phyloP scores from a whole-genome alignment of 2,329 filamentous ascomycete species.

The Paecilomyces variotii region DNA sequence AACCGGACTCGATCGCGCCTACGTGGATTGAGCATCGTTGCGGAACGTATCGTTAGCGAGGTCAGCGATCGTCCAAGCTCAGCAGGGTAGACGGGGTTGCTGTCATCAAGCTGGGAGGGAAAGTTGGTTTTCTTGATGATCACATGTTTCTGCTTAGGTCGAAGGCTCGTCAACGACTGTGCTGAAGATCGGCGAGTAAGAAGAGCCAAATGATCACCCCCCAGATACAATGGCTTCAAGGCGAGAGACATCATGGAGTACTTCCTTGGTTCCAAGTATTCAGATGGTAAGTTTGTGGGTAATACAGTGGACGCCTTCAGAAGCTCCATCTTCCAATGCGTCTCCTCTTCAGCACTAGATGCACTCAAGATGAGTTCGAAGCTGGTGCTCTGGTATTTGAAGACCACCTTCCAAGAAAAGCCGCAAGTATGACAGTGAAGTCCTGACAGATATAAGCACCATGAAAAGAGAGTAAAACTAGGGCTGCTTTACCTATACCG shows the following conservation, averaged over 20 bases:
- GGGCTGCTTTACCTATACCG: constrained; percentile 23
- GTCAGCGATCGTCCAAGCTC: constrained; percentile 73
- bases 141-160: constrained; percentile 62
- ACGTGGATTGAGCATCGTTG: constrained; percentile 65
- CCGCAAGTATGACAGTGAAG: constrained; percentile 79
- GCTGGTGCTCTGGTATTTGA: constrained; percentile 66
- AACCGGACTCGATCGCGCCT: constrained; percentile 69
- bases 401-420: constrained; percentile 86
- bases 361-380: constrained; percentile 84
- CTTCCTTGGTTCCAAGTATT: constrained; percentile 17
- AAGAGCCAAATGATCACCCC: constrained; percentile 63
- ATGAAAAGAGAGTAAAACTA: neutral
- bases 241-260: constrained; percentile 50
- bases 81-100: constrained; percentile 36
- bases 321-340: constrained; percentile 69
- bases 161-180: constrained; percentile 65
- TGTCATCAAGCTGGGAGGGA: constrained; percentile 48
- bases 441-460: constrained; percentile 43
- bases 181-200: constrained; percentile 57
- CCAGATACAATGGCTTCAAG: constrained; percentile 65
- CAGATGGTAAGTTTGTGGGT: constrained; percentile 43
- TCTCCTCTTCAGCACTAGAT: constrained; percentile 71
- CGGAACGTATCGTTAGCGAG: constrained; percentile 58
- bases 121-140: constrained; percentile 80
- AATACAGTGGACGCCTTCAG: constrained; percentile 44